Percentiles rank a stretch among this genome's conserved stretches.
Conservation (phyloP, 495 filamentous ascomycete species). For the Niebla homalea region DNA sequence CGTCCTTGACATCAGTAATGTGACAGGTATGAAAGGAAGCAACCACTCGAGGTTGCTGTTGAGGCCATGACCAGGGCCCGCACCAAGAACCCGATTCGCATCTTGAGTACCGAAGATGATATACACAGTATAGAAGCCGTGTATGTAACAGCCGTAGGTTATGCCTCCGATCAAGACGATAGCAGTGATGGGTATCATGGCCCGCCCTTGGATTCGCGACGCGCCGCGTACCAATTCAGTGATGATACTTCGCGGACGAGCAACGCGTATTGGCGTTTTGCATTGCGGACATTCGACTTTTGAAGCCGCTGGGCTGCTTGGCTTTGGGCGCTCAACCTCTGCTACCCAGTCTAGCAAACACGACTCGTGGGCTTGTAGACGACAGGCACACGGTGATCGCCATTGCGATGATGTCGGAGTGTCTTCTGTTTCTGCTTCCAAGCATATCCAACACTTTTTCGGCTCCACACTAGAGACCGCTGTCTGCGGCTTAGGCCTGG, state of each 20-base stretch:
- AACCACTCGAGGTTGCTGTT: conserved; percentile 24
- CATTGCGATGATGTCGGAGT: conserved; percentile 53
- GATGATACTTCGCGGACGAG: conserved; percentile 54
- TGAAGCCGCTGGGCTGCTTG: conserved; percentile 37
- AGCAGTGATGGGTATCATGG: conserved; percentile 46
- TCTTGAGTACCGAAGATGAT: conserved; percentile 52
- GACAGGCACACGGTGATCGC: conserved; percentile 80
- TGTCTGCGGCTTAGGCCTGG: conserved; percentile 1
- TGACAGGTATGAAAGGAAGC: conserved; percentile 47
- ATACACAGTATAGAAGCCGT: conserved; percentile 47
- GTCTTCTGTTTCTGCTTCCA: conserved; percentile 70
- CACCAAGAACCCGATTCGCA: conserved; percentile 35
- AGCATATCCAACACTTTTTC: conserved; percentile 87
- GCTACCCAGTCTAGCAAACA: conserved; percentile 87
- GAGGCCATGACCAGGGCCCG: conserved; percentile 19
- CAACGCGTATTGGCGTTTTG: conserved; percentile 63
- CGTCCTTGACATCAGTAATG: conserved; percentile 47
- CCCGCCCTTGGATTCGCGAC: conserved; percentile 37
- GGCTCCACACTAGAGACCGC: conserved; percentile 28
- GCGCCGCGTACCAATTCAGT: conserved; percentile 45
- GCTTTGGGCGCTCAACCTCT: conserved; percentile 54
- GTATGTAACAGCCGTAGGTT: conserved; percentile 40
- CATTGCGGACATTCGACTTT: conserved; percentile 78
- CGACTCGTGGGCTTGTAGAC: conserved; percentile 75
- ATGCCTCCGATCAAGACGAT: conserved; percentile 41